Evolutionary conservation across 2,329 filamentous ascomycete genomes (phyloP), one percentile per base, ranked within the genome.

Genomic region (Fusarium sp.): DNA sequence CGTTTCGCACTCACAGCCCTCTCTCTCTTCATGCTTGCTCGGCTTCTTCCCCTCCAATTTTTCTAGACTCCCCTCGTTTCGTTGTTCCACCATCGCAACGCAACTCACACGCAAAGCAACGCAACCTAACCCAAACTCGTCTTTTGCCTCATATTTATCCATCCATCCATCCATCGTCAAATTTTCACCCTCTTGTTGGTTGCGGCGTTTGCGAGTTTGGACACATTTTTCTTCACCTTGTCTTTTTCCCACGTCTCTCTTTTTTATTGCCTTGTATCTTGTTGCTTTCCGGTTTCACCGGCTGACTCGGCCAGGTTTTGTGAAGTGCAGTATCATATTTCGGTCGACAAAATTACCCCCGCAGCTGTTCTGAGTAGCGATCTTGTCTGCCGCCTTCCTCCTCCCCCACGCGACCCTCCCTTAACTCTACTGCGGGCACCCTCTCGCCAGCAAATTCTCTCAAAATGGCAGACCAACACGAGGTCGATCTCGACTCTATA

Each of bases 401-500:
- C 59, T 72, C 73, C 65, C 68, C 58, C 65, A 67, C 74, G 66
- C 77, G 72, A 75, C 69, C 65, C 70, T 74, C 73, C 64, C 72
- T 75, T 74, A 73, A 39, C 36, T 50, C 77, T 78, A 75, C 78
- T 77, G 80, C 80, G 81, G 82, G 82, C 84, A 82, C 81, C 81
- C 74, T 74, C 76, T 79, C 75, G 73, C 74, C 70, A 76, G 77
- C 79, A 81, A 78, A 80, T 71, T 68, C 75, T 70, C 78, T 70
- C 72, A 86, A 79, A 81, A 92, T 86, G 91, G 87, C 87, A 81
- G 88, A 90, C 83, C 87, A 89, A 83, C 86, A 94, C 86, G 95
- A 98, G 86, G 94, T 98, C 86, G 95, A 98, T 87, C 90, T 99
- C 86, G 96, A 99, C 86, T 98, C 95, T 80, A 97, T 98, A 91